Base-by-base conservation (phyloP, 1,139 yeast genomes). In the Pneumocystis oryctolagi region DNA sequence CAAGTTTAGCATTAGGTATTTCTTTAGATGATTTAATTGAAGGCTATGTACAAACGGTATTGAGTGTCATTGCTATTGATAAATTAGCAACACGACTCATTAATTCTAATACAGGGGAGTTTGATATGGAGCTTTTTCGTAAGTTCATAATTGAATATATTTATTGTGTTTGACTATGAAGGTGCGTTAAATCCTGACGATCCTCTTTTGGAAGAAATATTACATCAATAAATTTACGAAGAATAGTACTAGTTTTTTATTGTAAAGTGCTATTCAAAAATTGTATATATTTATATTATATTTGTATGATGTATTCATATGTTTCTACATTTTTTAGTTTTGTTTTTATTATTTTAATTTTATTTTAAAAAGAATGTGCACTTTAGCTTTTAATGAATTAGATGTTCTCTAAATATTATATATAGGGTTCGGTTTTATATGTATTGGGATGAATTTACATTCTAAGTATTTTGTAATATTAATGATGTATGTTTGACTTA, bases 1-100 rank as follows among this genome's bases (percentile, higher is more conserved):
- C 12, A 20, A 8, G 12, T 20, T 42, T 47, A 47, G 55, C 60
- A 12, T 39, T 58, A n/a, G 60, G 60, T 30, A 58, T 58, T 25
- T 37, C 47, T 2, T 5, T 58, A 9, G 60, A 58, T 12, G 60
- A 58, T 58, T 14, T 58, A 25, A 58, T 58, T n/a, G 60, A 58
- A 25, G 60, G 60, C 25, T 58, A 58, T 39, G 60, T 58, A 25
- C 60, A 58, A 16, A 58, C 60, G n/a, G 60, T 58, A 5, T 30
- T 58, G 39, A 58, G 60, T 58, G 60, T 58, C 6, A 58, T 58
- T 30, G 60, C 60, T 0, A 58, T 58, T 8, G 60, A 58, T 30
- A 58, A 58, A 25, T n/a, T 58, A 25, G 60, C 60, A 25, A 58
- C 20, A n/a, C 40, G 60, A 9, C 18, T 58, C 8, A 39, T 58